These are phyloP conservation scores for Diaporthe sp. DNA, from an alignment of 2,329 filamentous ascomycete species.

Conservation along the genomic window DNA sequence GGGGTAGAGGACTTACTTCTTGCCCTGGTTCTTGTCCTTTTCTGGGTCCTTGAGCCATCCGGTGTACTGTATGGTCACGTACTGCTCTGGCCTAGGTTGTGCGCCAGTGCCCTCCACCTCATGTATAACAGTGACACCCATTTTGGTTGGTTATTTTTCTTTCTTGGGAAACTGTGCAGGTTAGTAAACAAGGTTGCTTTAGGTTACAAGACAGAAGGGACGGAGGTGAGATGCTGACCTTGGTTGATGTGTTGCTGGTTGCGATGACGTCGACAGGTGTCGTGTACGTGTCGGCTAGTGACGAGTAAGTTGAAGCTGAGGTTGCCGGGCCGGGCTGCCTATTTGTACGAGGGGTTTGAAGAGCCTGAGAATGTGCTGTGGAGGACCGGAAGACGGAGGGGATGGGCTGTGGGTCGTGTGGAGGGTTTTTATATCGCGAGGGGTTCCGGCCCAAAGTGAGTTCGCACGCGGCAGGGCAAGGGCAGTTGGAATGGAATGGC, in stretches of 20 bases:
- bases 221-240: constrained; percentile 38
- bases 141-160: constrained; percentile 55
- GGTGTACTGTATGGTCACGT: constrained; percentile 90
- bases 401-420: constrained; percentile 39
- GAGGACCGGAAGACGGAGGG: constrained; percentile 20
- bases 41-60: constrained; percentile 83
- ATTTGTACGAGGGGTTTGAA: constrained; percentile 30
- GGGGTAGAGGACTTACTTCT: constrained; percentile 68
- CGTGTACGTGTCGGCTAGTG: constrained; percentile 23
- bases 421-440: constrained; percentile 39
- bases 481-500: constrained; percentile 23
- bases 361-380: constrained; percentile 20
- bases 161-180: neutral
- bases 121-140: constrained; percentile 81
- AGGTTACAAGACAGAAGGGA: constrained; percentile 36
- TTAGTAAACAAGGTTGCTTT: constrained; percentile 30
- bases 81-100: constrained; percentile 76
- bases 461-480: constrained; percentile 14
- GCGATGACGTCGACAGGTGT: constrained; percentile 32
- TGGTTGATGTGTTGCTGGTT: constrained; percentile 17
- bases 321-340: constrained; percentile 17
- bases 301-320: constrained; percentile 17
- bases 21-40: constrained; percentile 76
- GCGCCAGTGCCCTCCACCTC: constrained; percentile 73
- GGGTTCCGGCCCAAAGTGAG: constrained; percentile 6